A percentile compares a stretch with the other conserved stretches of the same genome.
Evolutionary conservation across 306 rosid genomes (phyloP).

Genomic region (Aeschynomene evenia): DNA sequence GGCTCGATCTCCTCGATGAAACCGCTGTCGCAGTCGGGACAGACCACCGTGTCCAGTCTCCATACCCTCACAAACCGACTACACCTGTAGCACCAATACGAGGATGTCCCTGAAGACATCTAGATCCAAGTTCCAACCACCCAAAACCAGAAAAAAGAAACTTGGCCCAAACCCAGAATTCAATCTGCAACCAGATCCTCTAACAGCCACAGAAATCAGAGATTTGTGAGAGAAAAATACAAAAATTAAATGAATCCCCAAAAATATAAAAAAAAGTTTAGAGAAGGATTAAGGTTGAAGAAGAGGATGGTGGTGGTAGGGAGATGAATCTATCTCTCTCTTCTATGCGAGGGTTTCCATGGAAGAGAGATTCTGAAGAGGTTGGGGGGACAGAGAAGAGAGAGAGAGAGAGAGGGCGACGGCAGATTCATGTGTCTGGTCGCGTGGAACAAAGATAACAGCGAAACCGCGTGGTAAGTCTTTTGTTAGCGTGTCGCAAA

Average conservation of each 20-base stretch:
- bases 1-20: conserved; percentile 59
- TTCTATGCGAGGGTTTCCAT: conserved; percentile 1
- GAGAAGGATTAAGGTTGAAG: background rate
- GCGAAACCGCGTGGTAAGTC: conserved; percentile 52
- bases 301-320: background rate
- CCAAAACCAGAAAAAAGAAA: background rate
- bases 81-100: conserved; percentile 83
- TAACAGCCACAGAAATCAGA: background rate
- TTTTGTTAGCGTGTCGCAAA: conserved; percentile 41
- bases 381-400: background rate
- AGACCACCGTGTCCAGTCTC: conserved; percentile 39
- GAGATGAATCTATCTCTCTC: background rate
- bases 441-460: conserved; percentile 34
- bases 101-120: conserved; percentile 51
- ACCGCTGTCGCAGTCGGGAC: conserved; percentile 67
- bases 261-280: too few species aligned
- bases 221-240: background rate
- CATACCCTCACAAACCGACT: conserved; percentile 56
- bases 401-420: conserved; percentile 1
- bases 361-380: background rate
- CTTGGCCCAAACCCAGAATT: conserved; percentile 17
- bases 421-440: background rate
- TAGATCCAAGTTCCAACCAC: conserved; percentile 23
- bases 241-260: background rate
- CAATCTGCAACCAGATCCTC: background rate